A percentile compares a stretch with the other conserved stretches of the same genome.
Conservation (phyloP, 2,329 filamentous ascomycete genomes). For the Apiospora aurea region DNA sequence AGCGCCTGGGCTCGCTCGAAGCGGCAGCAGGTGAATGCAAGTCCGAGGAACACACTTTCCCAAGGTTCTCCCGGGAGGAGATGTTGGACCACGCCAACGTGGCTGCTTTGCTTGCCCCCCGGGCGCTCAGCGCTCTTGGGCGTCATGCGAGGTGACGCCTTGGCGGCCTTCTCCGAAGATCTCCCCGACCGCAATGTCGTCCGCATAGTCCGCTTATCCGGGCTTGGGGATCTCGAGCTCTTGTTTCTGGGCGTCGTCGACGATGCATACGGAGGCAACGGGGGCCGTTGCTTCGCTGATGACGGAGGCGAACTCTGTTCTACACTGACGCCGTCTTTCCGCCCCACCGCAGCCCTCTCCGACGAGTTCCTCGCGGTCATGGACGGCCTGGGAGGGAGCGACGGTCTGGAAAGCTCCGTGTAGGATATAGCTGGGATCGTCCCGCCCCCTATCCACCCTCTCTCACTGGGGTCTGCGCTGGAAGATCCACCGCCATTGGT, state of each 20-base stretch:
- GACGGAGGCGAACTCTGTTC: conserved; percentile 38
- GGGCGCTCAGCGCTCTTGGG: conserved; percentile 55
- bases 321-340: conserved; percentile 33
- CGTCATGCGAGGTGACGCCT: conserved; percentile 48
- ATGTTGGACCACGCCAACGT: conserved; percentile 66
- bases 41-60: conserved; percentile 38
- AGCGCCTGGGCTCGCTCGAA: conserved; percentile 40
- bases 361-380: conserved; percentile 54
- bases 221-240: conserved; percentile 59
- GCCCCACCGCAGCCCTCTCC: conserved; percentile 52
- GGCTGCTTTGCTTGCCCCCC: conserved; percentile 67
- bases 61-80: conserved; percentile 47
- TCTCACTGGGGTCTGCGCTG: conserved; percentile 37
- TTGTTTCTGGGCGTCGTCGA: conserved; percentile 44
- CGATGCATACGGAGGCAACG: conserved; percentile 43
- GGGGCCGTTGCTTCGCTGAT: conserved; percentile 34
- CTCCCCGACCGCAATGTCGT: conserved; percentile 64
- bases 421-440: conserved; percentile 84
- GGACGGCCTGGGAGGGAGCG: conserved; percentile 64
- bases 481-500: conserved; percentile 26
- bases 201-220: conserved; percentile 67
- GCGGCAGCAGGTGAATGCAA: conserved; percentile 28
- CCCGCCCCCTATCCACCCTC: conserved; percentile 78
- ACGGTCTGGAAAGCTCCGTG: conserved; percentile 77
- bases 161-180: conserved; percentile 49